Conservation (phyloP, 352 stramenopile genomes). For the Phytophthora chlamydospora region DNA sequence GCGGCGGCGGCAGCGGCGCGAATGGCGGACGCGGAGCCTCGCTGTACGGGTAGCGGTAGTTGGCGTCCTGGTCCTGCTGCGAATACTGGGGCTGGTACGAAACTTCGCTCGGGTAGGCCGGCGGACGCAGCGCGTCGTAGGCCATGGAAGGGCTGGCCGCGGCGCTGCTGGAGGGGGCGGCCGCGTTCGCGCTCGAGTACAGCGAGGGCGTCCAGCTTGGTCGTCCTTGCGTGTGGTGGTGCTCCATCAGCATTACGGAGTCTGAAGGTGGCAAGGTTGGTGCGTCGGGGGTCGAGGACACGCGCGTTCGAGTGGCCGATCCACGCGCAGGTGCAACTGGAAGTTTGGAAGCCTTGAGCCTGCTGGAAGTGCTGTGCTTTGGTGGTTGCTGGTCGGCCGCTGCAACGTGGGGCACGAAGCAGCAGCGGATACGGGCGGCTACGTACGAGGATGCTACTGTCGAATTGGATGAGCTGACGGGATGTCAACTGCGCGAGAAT, state of each 20-base stretch:
- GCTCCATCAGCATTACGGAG: constrained; percentile 35
- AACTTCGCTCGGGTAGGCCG: constrained; percentile 13
- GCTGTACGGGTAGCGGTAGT: constrained; percentile 28
- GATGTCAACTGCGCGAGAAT: constrained; percentile 38
- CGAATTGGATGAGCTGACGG: constrained; percentile 45
- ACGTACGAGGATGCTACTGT: constrained; percentile 38
- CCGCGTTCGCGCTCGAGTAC: constrained; percentile 18
- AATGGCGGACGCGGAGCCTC: constrained; percentile 25
- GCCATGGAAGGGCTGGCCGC: constrained; percentile 8
- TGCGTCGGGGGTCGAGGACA: constrained; percentile 20
- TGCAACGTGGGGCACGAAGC: constrained; percentile 25
- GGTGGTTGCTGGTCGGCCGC: constrained; percentile 5
- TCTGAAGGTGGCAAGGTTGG: not conserved
- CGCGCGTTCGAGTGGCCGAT: constrained; percentile 9
- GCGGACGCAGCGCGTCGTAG: constrained; percentile 29
- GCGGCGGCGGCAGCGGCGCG: constrained; percentile 30
- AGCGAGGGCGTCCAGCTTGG: constrained; percentile 33
- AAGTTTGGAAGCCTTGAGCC: not conserved
- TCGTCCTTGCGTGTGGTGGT: constrained; percentile 33
- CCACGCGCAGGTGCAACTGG: constrained; percentile 13
- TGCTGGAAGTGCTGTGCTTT: constrained; percentile 1
- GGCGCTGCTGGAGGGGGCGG: not conserved
- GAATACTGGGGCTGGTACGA: constrained; percentile 15
- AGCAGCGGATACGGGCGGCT: constrained; percentile 19
- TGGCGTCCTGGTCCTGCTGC: constrained; percentile 24